Evolutionary conservation across 345 rosid genomes (phyloP), one percentile per base, ranked within the genome.

Genomic region (Eucalyptus regnans): DNA sequence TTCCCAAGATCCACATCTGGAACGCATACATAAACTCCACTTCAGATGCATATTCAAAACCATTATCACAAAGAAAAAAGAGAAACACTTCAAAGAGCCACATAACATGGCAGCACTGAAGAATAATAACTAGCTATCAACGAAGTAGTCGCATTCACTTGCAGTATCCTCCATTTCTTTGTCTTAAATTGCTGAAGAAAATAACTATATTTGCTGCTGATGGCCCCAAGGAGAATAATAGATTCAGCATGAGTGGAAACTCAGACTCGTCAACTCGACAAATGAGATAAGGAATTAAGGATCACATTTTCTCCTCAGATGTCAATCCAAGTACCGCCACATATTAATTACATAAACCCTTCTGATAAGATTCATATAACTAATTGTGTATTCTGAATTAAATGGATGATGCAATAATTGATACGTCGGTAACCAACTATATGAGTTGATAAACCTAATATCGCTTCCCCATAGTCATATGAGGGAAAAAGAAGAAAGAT

Each of bases 1-100:
- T 94, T 84, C 95, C 95, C 49, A 94, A 88, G 88, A 95, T 93
- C 95, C 95, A 94, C 95, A 95, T 93, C 96, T 95, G 93, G 91
- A 89, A 89, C 79, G 87, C 88, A 87, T 87, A 85, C 48, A 50
- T 87, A 50, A 22, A 87, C 52, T 49, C 62, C 87, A 62, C 12
- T 46, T 88, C 86, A 44, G 27, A 46, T 85, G 64, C 71, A 52
- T 25, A 49, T 56, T 86, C 18, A 41, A 33, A 33, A 56, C 14
- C 13, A 37, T 37, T 37, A 86, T 52, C 1, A 2, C 88, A 20
- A 8, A 86, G 37, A 86, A 18, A 6, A 3, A 52, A 33, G 49
- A 56, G 87, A 86, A 12, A 84, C 86, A 4, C 22, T 86, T 76
- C 83, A 76, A 37, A 37, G 23, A 76, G 48, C 83, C 83, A 18